Conservation (phyloP, 1,284 basidiomycete genomes). For the Inonotus hispidus region DNA sequence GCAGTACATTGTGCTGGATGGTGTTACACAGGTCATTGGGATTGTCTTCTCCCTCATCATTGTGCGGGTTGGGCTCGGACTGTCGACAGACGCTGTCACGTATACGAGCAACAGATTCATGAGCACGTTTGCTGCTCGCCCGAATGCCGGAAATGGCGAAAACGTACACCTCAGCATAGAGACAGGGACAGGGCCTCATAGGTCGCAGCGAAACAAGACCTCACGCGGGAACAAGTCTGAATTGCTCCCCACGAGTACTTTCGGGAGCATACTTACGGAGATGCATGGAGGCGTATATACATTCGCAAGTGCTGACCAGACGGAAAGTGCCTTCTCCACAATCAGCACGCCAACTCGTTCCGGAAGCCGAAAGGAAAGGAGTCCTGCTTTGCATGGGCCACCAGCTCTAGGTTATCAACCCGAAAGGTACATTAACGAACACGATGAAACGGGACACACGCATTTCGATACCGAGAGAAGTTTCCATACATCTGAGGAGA, state of each 20-base stretch:
- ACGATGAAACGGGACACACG: neutral
- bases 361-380: neutral
- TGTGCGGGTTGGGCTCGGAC: conserved; percentile 31
- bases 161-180: neutral
- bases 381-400: neutral
- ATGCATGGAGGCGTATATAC: neutral
- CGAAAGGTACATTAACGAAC: neutral
- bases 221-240: neutral
- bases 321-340: neutral
- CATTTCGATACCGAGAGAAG: neutral
- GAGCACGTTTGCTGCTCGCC: conserved; percentile 1
- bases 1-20: conserved; percentile 5
- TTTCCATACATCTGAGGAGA: neutral
- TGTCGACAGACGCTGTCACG: conserved; percentile 19
- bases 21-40: neutral
- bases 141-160: neutral
- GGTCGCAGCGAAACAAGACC: neutral
- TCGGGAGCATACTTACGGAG: neutral
- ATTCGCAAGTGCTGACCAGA: neutral
- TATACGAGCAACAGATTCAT: neutral
- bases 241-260: neutral
- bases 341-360: neutral
- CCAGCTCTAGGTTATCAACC: neutral
- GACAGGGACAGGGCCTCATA: neutral
- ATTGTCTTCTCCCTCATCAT: conserved; percentile 32